A percentile compares a stretch with the other conserved stretches of the same genome.
These are phyloP conservation scores for Sanghuangporus baumii DNA, from an alignment of 1,284 basidiomycete genomes.

Conservation along the genomic window DNA sequence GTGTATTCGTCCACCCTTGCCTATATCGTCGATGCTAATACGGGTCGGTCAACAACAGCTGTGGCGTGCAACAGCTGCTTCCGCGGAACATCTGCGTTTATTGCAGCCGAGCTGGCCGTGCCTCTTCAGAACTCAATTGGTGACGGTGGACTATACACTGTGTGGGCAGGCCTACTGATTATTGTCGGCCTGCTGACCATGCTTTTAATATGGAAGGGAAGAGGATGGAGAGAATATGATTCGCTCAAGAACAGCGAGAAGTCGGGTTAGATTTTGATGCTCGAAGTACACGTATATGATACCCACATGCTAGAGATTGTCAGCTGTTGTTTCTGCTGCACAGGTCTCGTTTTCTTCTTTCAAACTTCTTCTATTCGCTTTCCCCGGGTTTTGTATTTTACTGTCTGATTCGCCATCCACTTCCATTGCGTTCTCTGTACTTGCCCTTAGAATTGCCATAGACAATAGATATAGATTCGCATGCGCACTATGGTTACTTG, in stretches of 20 bases:
- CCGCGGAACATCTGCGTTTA: conserved; percentile 64
- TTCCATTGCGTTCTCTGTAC: not conserved
- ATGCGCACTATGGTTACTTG: not conserved
- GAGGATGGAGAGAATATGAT: conserved; percentile 34
- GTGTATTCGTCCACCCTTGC: conserved; percentile 68
- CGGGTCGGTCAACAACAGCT: conserved; percentile 64
- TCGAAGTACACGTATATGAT: not conserved
- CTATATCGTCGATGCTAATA: conserved; percentile 75
- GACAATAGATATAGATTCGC: not conserved
- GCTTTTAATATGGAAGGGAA: conserved; percentile 44
- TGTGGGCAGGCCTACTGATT: conserved; percentile 60
- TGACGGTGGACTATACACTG: conserved; percentile 71
- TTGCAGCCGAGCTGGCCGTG: conserved; percentile 63
- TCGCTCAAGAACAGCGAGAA: conserved; percentile 24
- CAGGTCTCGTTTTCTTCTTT: not conserved
- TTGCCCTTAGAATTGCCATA: not conserved
- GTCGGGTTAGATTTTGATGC: not conserved
- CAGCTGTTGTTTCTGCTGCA: not conserved
- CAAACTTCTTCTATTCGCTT: not conserved
- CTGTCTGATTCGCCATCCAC: not conserved
- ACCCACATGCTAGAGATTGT: not conserved
- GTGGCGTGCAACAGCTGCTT: conserved; percentile 68
- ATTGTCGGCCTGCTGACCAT: conserved; percentile 48
- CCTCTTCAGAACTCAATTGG: conserved; percentile 49
- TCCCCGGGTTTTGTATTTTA: not conserved